phyloP scores from a whole-genome alignment of 371 early-diverging fungal genomes.

The Mucor irregularis region DNA sequence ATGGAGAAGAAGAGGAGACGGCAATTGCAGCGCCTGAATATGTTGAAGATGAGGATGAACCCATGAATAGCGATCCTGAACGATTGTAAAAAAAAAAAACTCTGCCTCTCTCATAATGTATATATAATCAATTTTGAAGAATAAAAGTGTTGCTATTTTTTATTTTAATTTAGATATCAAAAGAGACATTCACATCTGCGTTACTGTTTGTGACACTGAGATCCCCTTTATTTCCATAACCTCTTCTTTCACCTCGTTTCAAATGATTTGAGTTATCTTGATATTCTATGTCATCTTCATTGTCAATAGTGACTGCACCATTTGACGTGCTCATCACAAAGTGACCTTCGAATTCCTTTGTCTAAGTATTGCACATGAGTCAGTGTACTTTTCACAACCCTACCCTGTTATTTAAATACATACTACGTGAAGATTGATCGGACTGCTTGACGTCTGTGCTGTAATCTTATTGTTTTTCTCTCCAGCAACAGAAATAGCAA shows the following conservation, averaged over 20 bases:
- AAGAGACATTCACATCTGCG: slow-evolving; percentile 9
- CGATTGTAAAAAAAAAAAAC: too few relatives aligned
- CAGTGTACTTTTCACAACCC: neutral
- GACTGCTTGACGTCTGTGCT: neutral
- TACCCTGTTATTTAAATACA: neutral
- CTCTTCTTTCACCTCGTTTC: slow-evolving; percentile 13
- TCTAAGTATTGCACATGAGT: neutral
- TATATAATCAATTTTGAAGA: too few relatives aligned
- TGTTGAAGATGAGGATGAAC: neutral
- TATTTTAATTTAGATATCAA: slow-evolving; percentile 14
- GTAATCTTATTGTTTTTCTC: slow-evolving; percentile 16
- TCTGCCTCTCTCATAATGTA: too few relatives aligned
- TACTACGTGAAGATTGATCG: slow-evolving; percentile 18
- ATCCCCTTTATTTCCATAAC: slow-evolving; percentile 14
- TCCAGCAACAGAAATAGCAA: slow-evolving; percentile 2
- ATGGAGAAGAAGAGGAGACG: slow-evolving; percentile 3
- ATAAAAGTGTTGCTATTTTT: too few relatives aligned
- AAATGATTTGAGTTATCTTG: neutral
- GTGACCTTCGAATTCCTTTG: slow-evolving; percentile 17
- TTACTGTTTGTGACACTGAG: slow-evolving; percentile 12
- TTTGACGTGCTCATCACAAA: slow-evolving; percentile 8
- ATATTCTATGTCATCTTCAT: slow-evolving; percentile 11
- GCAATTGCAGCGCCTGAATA: too few relatives aligned
- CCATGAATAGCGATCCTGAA: too few relatives aligned
- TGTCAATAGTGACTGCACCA: neutral